Percentiles rank a stretch among this genome's conserved stretches.
Evolutionary conservation across 2,329 filamentous ascomycete species (phyloP).

Genomic region (Pyrenophora graminea): DNA sequence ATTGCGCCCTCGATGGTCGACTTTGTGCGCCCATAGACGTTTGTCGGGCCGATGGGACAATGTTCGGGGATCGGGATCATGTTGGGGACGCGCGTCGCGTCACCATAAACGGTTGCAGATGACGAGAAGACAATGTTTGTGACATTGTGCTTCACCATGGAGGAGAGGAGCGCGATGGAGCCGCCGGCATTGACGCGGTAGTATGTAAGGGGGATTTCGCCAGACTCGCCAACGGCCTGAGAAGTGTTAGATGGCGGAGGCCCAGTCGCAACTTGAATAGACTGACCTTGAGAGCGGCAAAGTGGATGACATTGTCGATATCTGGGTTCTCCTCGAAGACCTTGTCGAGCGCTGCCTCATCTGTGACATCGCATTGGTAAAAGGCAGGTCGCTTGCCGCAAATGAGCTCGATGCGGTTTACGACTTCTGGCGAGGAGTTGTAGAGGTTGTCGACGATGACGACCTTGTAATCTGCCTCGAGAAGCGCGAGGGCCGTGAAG

Average conservation of each 20-base stretch:
- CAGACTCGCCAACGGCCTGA: conserved; percentile 93
- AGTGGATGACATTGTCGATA: conserved; percentile 98
- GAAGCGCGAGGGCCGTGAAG: conserved; percentile 89
- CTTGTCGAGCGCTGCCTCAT: conserved; percentile 79
- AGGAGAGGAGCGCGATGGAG: conserved; percentile 81
- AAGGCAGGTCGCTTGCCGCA: conserved; percentile 85
- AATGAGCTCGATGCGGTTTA: conserved; percentile 95
- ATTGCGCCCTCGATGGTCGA: conserved; percentile 89
- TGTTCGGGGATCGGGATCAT: conserved; percentile 99
- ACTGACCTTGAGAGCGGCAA: conserved; percentile 89
- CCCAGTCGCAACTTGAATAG: background rate
- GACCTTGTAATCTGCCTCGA: conserved; percentile 93
- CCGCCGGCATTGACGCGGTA: conserved; percentile 96
- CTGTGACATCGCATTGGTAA: conserved; percentile 84
- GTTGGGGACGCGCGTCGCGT: conserved; percentile 91
- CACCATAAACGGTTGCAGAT: conserved; percentile 96
- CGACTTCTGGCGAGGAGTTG: conserved; percentile 89
- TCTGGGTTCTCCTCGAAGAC: conserved; percentile 88
- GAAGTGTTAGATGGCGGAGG: conserved; percentile 11
- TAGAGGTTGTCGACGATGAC: conserved; percentile 96
- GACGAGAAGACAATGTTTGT: conserved; percentile 98
- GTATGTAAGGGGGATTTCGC: conserved; percentile 93
- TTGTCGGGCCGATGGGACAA: conserved; percentile 94
- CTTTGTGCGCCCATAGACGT: conserved; percentile 97
- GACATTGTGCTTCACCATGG: conserved; percentile 89